phyloP scores from a whole-genome alignment of 805 yeast genomes.

The Groenewaldozyma tartarivorans region DNA sequence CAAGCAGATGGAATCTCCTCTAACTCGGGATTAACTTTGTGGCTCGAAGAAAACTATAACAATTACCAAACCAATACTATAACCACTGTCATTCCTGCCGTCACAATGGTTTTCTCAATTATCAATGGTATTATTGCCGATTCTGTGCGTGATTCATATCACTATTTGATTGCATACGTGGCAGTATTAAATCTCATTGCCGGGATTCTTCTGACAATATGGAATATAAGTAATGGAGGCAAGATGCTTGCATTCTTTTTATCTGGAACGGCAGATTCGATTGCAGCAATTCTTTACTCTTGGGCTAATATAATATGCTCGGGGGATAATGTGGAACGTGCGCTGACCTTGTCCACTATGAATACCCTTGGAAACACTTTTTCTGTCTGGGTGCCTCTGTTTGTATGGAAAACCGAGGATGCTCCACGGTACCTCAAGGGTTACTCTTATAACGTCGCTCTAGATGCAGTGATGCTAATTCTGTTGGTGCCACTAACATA shows the following conservation, averaged over 20 bases:
- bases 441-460: conserved; percentile 14
- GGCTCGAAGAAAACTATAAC: conserved; percentile 5
- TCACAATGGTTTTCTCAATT: conserved; percentile 4
- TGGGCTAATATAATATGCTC: conserved; percentile 5
- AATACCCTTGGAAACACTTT: conserved; percentile 43
- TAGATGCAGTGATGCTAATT: conserved; percentile 9
- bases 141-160: conserved; percentile 2
- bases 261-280: conserved; percentile 4
- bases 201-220: conserved; percentile 2
- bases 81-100: conserved; percentile 6
- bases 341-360: conserved; percentile 38
- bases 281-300: conserved; percentile 5
- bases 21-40: conserved; percentile 3
- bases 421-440: conserved; percentile 22
- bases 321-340: conserved; percentile 5
- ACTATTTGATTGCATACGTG: conserved; percentile 1
- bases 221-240: conserved; percentile 7
- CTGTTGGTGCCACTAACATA: conserved; percentile 34
- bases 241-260: conserved; percentile 6
- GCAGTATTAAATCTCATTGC: conserved; percentile 2
- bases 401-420: conserved; percentile 30
- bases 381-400: conserved; percentile 39
- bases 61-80: conserved; percentile 4
- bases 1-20: conserved; percentile 5
- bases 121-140: conserved; percentile 3